Conservation (phyloP, 2,329 filamentous ascomycete genomes). For the Neodidymelliopsis sp. region DNA sequence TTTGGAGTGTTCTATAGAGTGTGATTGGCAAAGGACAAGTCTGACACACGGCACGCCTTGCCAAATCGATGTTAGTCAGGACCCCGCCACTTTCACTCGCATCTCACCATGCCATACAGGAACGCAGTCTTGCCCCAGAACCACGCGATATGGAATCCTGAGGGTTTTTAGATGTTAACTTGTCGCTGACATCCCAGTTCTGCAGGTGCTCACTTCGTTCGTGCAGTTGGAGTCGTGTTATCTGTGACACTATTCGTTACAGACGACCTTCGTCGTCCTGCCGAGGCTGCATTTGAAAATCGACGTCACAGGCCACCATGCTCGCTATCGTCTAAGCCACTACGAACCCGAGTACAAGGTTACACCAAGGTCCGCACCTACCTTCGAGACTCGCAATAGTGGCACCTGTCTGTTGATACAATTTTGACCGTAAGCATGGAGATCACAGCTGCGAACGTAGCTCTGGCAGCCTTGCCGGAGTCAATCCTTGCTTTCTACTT, state of each 20-base stretch:
- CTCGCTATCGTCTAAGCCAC: neutral
- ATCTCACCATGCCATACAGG: neutral
- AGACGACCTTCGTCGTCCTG: neutral
- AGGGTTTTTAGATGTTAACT: neutral
- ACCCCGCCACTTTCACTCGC: neutral
- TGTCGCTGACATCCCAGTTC: too few species aligned
- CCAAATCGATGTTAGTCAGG: neutral
- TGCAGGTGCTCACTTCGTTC: neutral
- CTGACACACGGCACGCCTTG: neutral
- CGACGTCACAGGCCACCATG: conserved; percentile 3
- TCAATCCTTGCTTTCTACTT: conserved; percentile 29
- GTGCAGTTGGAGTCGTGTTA: neutral
- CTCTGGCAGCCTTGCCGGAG: conserved; percentile 29
- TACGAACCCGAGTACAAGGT: neutral
- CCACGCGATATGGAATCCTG: neutral
- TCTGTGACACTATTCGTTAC: neutral
- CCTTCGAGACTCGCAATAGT: neutral
- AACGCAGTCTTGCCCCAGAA: neutral
- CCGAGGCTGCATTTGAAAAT: neutral
- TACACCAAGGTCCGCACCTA: neutral
- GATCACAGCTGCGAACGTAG: conserved; percentile 21
- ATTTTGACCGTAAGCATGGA: conserved; percentile 21
- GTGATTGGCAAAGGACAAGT: neutral
- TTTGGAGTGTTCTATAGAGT: neutral
- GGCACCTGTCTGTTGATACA: neutral